Base-by-base conservation (phyloP, 2,329 filamentous ascomycete species). In the Pseudophaeomoniella oleicola region DNA sequence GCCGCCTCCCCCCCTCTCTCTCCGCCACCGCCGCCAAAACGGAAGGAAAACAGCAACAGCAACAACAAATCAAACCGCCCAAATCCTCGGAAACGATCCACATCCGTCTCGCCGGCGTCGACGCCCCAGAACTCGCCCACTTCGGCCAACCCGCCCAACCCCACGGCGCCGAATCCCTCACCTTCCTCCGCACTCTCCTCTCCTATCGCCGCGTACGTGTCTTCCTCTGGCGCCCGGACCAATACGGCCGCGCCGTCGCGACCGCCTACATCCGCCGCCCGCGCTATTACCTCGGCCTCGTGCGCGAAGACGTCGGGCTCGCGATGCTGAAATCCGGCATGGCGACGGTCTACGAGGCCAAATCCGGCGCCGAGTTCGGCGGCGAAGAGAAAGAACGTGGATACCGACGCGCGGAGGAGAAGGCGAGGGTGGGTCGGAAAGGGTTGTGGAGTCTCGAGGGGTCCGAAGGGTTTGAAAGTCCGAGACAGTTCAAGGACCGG, bases 331-430 rank as follows among this genome's bases (percentile, higher is more conserved):
- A 76, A 60, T 69, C 64, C 15, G 90, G 90, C 0, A 61, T 92
- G 44, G 90, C 88, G 30, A 94, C 85, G 2, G 80, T 90, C 3
- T 98, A 96, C 55, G 90, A 96, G 60, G 88, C 85, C 17, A 96
- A 93, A 59, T 72, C 68, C 4, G 90, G 88, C 3, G 80, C 75
- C 14, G 90, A 96, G 54, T 98, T 90, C 65, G 90, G 90, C 16
- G 75, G 77, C 0, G 64, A 71, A 38, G 72, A 77, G 48, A 50
- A 58, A 45, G 62, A 69, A 45, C 46, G 45, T 33, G 59, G 54
- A 42, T 70, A 69, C 46, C 52, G 62, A 17, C 50, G 52, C 13
- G 62, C 63, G 2, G 66, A 70, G 42, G 55, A 51, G 48, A 53
- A 64, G 54, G 82, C 83, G 3, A 83, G 75, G 62, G 62, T 52